Evolutionary conservation across 371 early-diverging fungal genomes (phyloP).

Genomic region (Apophysomyces ossiformis): DNA sequence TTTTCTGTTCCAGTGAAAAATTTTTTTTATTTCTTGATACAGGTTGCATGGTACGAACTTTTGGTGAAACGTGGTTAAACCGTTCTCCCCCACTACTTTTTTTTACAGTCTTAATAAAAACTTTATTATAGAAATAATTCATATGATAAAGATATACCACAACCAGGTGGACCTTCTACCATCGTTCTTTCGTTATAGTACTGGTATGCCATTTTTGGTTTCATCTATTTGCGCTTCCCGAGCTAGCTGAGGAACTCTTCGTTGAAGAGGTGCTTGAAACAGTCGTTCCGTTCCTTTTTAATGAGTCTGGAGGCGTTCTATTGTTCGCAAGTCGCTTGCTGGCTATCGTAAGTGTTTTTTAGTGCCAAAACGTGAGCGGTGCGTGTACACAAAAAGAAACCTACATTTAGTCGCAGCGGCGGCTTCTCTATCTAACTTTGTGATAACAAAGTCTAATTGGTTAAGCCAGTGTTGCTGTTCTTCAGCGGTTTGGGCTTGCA

Average conservation of each 20-base stretch:
- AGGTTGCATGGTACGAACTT: too few relatives aligned
- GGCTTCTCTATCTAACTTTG: slow-evolving; percentile 13
- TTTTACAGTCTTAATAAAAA: too few relatives aligned
- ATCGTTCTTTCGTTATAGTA: neutral
- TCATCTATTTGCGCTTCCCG: neutral
- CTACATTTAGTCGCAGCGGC: slow-evolving; percentile 10
- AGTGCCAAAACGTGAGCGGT: neutral
- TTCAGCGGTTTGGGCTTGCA: slow-evolving; percentile 23
- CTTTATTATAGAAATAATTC: too few relatives aligned
- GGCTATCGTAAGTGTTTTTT: neutral
- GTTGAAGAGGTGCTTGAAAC: neutral
- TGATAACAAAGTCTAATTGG: slow-evolving; percentile 26
- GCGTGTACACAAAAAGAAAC: neutral
- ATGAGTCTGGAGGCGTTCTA: slow-evolving; percentile 1
- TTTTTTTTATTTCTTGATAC: too few relatives aligned
- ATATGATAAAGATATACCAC: too few relatives aligned
- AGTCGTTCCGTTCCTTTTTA: neutral
- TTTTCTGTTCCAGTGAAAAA: too few relatives aligned
- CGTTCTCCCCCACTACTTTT: too few relatives aligned
- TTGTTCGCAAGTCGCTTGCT: slow-evolving; percentile 1
- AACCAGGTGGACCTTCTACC: too few relatives aligned
- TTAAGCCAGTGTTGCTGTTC: slow-evolving; percentile 31
- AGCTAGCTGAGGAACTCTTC: neutral
- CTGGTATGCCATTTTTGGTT: too few relatives aligned
- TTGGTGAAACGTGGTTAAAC: too few relatives aligned